These are phyloP conservation scores for Tremella yokohamensis DNA, from an alignment of 768 basidiomycete genomes.

Conservation along the genomic window DNA sequence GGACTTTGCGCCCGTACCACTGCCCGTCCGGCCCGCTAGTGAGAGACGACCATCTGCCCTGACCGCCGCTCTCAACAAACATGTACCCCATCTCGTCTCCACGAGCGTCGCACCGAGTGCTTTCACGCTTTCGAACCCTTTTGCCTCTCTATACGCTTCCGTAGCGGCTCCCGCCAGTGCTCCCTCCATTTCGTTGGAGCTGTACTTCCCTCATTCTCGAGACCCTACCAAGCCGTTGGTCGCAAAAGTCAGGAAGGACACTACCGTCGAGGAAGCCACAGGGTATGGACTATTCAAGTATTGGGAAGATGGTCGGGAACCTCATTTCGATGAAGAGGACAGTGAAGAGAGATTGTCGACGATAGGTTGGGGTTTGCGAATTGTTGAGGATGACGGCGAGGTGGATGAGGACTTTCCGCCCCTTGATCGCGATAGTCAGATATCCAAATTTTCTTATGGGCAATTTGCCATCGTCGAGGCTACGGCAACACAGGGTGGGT, in stretches of 20 bases:
- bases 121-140: constrained; percentile 70
- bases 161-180: constrained; percentile 72
- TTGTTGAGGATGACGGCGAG: constrained; percentile 95
- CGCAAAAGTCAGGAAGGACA: constrained; percentile 76
- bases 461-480: constrained; percentile 80
- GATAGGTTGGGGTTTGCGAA: constrained; percentile 85
- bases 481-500: constrained; percentile 57
- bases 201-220: constrained; percentile 80
- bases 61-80: constrained; percentile 68
- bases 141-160: constrained; percentile 77
- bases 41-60: constrained; percentile 57
- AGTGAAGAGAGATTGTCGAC: constrained; percentile 61
- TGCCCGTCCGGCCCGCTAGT: constrained; percentile 8
- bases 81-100: constrained; percentile 48
- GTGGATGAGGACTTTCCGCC: constrained; percentile 98
- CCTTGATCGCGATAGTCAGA: constrained; percentile 78
- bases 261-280: constrained; percentile 90
- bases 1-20: constrained; percentile 25
- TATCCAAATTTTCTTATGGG: constrained; percentile 82
- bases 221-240: constrained; percentile 61
- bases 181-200: constrained; percentile 62
- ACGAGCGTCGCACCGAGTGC: constrained; percentile 9
- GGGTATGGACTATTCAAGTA: constrained; percentile 89
- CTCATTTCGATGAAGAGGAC: constrained; percentile 26
- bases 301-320: constrained; percentile 75